Conservation (phyloP, 495 filamentous ascomycete genomes). For the Elasticomyces elasticus region DNA sequence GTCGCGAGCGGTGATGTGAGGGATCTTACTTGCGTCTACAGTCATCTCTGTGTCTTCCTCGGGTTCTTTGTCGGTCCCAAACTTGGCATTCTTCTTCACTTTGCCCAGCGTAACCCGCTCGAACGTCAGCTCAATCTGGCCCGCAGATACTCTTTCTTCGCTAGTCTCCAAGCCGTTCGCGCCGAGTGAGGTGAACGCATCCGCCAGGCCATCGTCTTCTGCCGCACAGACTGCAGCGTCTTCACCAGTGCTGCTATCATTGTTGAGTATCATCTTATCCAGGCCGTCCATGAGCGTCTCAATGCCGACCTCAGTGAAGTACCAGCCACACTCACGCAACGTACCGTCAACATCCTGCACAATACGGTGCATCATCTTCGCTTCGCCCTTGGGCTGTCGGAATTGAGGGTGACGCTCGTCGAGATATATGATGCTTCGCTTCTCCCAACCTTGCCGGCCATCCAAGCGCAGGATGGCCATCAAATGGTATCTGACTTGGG, state of each 20-base stretch:
- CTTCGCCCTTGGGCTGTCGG: constrained; percentile 1
- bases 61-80: background rate
- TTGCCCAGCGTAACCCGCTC: constrained; percentile 19
- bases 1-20: constrained; percentile 17
- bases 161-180: constrained; percentile 6
- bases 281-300: constrained; percentile 26
- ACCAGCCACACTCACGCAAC: constrained; percentile 12
- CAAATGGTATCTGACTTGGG: too few species aligned
- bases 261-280: constrained; percentile 5
- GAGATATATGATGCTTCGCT: constrained; percentile 21
- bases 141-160: constrained; percentile 14
- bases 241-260: background rate
- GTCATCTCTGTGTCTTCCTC: background rate
- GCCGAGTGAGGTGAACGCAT: constrained; percentile 12
- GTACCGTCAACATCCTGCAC: constrained; percentile 20
- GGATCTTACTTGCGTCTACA: constrained; percentile 6
- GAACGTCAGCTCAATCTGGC: constrained; percentile 27
- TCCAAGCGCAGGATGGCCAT: constrained; percentile 27
- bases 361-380: constrained; percentile 8
- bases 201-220: constrained; percentile 19
- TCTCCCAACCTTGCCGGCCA: constrained; percentile 22
- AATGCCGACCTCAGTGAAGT: constrained; percentile 25
- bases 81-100: background rate
- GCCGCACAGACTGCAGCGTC: background rate
- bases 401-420: constrained; percentile 13